These are phyloP conservation scores for Metschnikowia kunwiensis DNA, from an alignment of 805 yeast genomes.

Conservation along the genomic window DNA sequence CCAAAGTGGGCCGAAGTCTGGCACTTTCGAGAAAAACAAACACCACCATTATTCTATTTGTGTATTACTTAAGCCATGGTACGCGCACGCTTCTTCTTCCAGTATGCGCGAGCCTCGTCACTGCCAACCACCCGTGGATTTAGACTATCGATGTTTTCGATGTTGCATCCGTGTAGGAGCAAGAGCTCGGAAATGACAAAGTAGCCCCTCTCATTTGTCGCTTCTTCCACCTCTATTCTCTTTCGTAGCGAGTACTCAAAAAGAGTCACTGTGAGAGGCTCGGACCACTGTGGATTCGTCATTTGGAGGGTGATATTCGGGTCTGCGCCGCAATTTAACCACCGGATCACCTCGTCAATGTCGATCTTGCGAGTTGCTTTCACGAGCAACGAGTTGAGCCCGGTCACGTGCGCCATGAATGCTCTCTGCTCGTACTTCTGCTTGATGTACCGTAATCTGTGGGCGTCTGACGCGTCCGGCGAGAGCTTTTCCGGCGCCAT, in stretches of 20 bases:
- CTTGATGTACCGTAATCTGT: conserved; percentile 57
- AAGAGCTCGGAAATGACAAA: conserved; percentile 56
- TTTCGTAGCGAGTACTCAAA: conserved; percentile 55
- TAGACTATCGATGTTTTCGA: conserved; percentile 32
- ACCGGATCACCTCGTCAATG: conserved; percentile 40
- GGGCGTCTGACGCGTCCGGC: conserved; percentile 38
- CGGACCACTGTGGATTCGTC: conserved; percentile 16
- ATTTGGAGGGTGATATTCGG: conserved; percentile 40
- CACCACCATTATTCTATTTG: no score
- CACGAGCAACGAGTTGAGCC: conserved; percentile 40
- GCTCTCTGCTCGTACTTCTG: conserved; percentile 60
- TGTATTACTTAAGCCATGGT: no score
- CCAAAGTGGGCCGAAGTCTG: no score
- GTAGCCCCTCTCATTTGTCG: conserved; percentile 19
- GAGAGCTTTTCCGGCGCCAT: conserved; percentile 22
- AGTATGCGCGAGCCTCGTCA: conserved; percentile 49
- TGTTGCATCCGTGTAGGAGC: conserved; percentile 52
- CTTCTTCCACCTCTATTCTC: conserved; percentile 21
- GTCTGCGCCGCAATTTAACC: conserved; percentile 49
- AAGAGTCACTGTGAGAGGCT: conserved; percentile 24
- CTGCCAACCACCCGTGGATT: conserved; percentile 37
- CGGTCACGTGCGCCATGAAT: conserved; percentile 32
- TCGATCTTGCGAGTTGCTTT: conserved; percentile 52
- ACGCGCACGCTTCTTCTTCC: conserved; percentile 40
- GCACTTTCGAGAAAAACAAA: not conserved